Evolutionary conservation across 2,329 filamentous ascomycete genomes (phyloP).

Genomic region (Diplodia mutila): DNA sequence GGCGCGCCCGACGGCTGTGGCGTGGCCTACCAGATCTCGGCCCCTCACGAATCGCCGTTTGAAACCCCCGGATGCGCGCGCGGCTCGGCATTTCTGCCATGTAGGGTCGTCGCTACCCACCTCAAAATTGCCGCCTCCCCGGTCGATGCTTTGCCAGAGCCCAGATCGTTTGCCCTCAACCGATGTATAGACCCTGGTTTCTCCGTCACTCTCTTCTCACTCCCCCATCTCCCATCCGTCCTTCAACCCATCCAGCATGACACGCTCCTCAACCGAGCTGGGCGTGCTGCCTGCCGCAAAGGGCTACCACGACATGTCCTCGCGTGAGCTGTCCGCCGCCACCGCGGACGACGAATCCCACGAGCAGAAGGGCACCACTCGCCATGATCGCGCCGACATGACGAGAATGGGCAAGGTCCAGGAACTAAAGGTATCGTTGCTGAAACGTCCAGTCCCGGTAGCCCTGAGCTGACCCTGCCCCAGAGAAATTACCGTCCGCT

Average conservation of each 20-base stretch:
- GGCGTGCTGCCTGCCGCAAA: background rate
- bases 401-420: conserved; percentile 56
- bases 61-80: background rate
- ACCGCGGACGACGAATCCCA: conserved; percentile 5
- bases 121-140: background rate
- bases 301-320: background rate
- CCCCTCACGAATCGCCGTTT: background rate
- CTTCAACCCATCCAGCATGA: background rate
- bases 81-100: background rate
- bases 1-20: conserved; percentile 31
- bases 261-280: background rate
- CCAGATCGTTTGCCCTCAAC: background rate
- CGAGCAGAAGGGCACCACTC: conserved; percentile 21
- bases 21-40: conserved; percentile 38
- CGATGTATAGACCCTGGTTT: background rate
- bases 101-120: background rate
- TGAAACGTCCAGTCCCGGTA: no score
- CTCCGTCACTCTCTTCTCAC: background rate
- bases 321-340: background rate
- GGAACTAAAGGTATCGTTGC: no score
- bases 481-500: conserved; percentile 56
- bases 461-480: no score
- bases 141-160: background rate
- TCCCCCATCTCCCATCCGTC: background rate
- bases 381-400: conserved; percentile 44